Evolutionary conservation across 1,139 yeast genomes (phyloP).

Genomic region (Arxiozyma heterogenica): DNA sequence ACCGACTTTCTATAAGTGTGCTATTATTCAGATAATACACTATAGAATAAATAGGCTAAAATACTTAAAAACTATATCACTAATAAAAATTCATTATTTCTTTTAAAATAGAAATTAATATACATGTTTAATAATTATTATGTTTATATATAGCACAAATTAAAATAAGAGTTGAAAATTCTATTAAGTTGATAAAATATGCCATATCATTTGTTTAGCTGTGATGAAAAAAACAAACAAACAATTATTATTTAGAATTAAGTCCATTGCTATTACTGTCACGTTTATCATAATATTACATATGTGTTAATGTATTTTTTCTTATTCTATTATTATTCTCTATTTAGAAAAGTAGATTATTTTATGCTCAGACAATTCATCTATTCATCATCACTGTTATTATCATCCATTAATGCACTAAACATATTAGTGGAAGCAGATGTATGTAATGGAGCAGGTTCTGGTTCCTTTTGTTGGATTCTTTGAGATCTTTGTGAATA

Average conservation of each 20-base stretch:
- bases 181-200: background rate
- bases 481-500: constrained; percentile 20
- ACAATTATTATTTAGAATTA: background rate
- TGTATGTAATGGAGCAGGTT: constrained; percentile 18
- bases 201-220: background rate
- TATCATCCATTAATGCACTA: constrained; percentile 28
- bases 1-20: background rate
- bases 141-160: background rate
- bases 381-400: constrained; percentile 23
- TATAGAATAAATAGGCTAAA: background rate
- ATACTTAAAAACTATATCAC: background rate
- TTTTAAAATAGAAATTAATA: background rate
- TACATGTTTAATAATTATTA: background rate
- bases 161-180: background rate
- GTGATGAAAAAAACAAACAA: background rate
- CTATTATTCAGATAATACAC: background rate
- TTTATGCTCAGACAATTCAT: background rate
- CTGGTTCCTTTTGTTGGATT: constrained; percentile 19
- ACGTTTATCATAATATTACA: background rate
- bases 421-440: constrained; percentile 27
- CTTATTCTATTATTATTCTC: background rate
- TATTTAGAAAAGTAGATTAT: too few species aligned
- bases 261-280: background rate
- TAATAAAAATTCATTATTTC: too few species aligned
- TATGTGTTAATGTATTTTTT: background rate